Evolutionary conservation across 2,329 filamentous ascomycete genomes (phyloP).

Genomic region (Gremmenia infestans): DNA sequence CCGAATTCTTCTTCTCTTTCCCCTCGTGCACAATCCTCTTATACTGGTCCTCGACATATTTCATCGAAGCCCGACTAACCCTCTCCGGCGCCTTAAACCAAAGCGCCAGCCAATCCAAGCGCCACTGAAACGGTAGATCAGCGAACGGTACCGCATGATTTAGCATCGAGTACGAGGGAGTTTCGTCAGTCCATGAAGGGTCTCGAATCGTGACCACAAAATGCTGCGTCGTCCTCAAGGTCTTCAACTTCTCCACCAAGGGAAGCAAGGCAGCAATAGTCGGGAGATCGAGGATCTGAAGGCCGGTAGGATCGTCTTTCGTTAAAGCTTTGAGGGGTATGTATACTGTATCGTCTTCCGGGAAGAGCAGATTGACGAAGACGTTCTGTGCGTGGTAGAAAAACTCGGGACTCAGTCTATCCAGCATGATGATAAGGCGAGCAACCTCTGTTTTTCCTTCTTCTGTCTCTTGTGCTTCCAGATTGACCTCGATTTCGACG

Average conservation of each 20-base stretch:
- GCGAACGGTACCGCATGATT: not conserved
- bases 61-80: not conserved
- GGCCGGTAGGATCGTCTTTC: not conserved
- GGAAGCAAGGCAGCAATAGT: too few relatives aligned
- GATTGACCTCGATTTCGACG: not conserved
- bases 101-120: not conserved
- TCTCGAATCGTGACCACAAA: too few relatives aligned
- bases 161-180: not conserved
- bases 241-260: too few relatives aligned
- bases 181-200: too few relatives aligned
- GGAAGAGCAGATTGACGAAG: slow-evolving; percentile 16
- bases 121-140: not conserved
- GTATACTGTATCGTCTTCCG: not conserved
- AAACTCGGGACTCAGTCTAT: slow-evolving; percentile 15
- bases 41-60: not conserved
- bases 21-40: not conserved
- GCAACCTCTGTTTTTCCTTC: not conserved
- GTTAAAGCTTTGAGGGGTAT: not conserved
- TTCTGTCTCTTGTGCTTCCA: not conserved
- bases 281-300: too few relatives aligned
- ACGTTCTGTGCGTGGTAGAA: slow-evolving; percentile 6
- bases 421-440: slow-evolving; percentile 9
- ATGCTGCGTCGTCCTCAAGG: too few relatives aligned
- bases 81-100: not conserved
- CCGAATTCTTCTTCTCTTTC: too few relatives aligned